Base-by-base conservation (phyloP, 306 rosid genomes). In the Trifolium dubium region DNA sequence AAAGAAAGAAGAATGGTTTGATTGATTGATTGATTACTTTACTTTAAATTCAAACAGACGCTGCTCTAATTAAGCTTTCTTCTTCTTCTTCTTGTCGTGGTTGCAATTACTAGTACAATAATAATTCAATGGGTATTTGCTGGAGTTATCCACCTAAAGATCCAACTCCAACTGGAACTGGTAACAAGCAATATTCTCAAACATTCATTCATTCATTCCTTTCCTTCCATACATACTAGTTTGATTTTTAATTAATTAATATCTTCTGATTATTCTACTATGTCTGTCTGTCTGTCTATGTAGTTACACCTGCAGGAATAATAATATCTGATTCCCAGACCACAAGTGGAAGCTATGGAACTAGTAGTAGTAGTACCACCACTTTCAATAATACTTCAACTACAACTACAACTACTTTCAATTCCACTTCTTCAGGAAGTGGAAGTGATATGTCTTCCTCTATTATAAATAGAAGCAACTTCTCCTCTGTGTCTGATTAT, bases 391-490 rank as follows among this genome's bases (percentile, higher is more conserved):
- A 60, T 13, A 80, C 86, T 32, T 78, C 79, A 13, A 81, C 69
- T 10, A 84, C 84, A 10, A 81, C 69, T 10, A 84, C 84, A 34
- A 58, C 66, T 13, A 60, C 41, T 31, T 56, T 56, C 8, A 23
- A 54, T 51, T 51, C 58, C 17, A 80, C 83, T 58, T 81, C 88
- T 67, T 87, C 84, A 28, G 88, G 86, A 53, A 77, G 82, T 30
- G 53, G 54, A 4, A 12, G 32, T 60, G 87, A 14, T 13, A 28
- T 28, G 35, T 23, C 34, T 0, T 39, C 51, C 76, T 91, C 91
- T 53, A 34, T 83, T 61, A 80, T 83, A 64, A 80, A 54, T 54
- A 93, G 96, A 85, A 17, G 13, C 32, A 83, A 66, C 34, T 94
- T 90, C 80, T 56, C 63, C n/a, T 56, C 62, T 6, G 8, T n/a